These are phyloP conservation scores for Kuraishia ogatae DNA, from an alignment of 805 yeast genomes.

Conservation along the genomic window DNA sequence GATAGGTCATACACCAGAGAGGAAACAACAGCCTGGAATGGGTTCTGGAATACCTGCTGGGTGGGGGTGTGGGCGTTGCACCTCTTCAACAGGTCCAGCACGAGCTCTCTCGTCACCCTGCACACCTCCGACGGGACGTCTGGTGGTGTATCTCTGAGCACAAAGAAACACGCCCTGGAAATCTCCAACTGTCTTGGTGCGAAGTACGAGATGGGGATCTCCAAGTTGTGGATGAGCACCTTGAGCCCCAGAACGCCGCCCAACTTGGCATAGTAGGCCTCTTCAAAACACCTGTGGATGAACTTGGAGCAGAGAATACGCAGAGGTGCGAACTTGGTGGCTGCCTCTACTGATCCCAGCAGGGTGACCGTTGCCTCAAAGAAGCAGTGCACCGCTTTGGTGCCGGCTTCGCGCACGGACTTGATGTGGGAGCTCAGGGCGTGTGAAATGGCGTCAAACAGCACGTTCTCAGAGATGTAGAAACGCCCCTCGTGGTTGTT, in stretches of 20 bases:
- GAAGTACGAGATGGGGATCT: conserved; percentile 66
- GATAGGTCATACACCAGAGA: conserved; percentile 88
- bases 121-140: conserved; percentile 82
- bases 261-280: conserved; percentile 72
- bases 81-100: conserved; percentile 50
- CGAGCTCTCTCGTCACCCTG: conserved; percentile 59
- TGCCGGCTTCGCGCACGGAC: conserved; percentile 65
- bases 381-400: conserved; percentile 53
- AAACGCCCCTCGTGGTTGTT: conserved; percentile 74
- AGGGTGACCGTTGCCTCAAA: conserved; percentile 52
- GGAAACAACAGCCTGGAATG: conserved; percentile 77
- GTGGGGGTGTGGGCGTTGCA: conserved; percentile 59
- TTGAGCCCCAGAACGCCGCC: conserved; percentile 86
- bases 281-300: conserved; percentile 88
- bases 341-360: conserved; percentile 60
- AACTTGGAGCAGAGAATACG: conserved; percentile 72
- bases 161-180: conserved; percentile 80
- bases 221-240: conserved; percentile 60
- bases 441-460: conserved; percentile 66
- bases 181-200: conserved; percentile 74
- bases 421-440: conserved; percentile 73
- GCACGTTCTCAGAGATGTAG: conserved; percentile 56
- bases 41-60: conserved; percentile 57
- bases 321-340: conserved; percentile 66
- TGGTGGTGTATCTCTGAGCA: conserved; percentile 79